A percentile compares a stretch with the other conserved stretches of the same genome.
Evolutionary conservation across 129 eudicot genomes (phyloP).

Genomic region (Escallonia rubra): DNA sequence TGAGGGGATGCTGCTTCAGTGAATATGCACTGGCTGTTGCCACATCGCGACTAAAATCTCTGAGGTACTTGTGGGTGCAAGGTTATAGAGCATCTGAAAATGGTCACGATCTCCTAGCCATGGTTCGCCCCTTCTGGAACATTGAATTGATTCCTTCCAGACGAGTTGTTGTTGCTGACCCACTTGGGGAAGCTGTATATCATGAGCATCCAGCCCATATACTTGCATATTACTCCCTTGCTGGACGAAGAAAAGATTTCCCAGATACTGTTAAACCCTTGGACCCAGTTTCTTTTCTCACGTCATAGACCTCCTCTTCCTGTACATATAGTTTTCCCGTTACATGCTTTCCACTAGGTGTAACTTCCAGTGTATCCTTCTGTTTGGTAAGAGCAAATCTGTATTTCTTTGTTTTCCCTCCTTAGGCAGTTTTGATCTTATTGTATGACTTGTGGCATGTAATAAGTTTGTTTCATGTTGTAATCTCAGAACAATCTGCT

Average conservation of each 20-base stretch:
- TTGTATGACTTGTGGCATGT: constrained; percentile 12
- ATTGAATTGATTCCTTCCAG: constrained; percentile 86
- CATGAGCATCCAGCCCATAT: constrained; percentile 77
- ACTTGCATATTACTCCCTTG: constrained; percentile 90
- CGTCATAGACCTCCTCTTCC: background rate
- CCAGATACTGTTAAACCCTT: constrained; percentile 57
- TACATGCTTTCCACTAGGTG: background rate
- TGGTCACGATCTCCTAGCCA: constrained; percentile 53
- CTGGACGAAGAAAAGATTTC: constrained; percentile 80
- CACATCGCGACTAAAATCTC: constrained; percentile 46
- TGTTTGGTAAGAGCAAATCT: constrained; percentile 3
- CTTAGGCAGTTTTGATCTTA: constrained; percentile 15
- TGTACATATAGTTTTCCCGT: constrained; percentile 19
- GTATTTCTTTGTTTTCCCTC: constrained; percentile 1
- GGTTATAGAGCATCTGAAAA: constrained; percentile 48
- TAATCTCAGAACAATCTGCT: constrained; percentile 6
- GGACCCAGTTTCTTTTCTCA: constrained; percentile 12
- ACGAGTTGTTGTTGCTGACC: constrained; percentile 27
- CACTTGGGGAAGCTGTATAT: constrained; percentile 22
- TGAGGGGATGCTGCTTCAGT: constrained; percentile 73
- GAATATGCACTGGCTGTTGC: constrained; percentile 74
- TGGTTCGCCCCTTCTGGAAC: constrained; percentile 92
- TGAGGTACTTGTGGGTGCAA: constrained; percentile 94
- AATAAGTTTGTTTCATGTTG: constrained; percentile 24
- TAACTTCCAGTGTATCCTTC: constrained; percentile 16